These are phyloP conservation scores for Echium plantagineum DNA, from an alignment of 257 asterid genomes.

Conservation along the genomic window DNA sequence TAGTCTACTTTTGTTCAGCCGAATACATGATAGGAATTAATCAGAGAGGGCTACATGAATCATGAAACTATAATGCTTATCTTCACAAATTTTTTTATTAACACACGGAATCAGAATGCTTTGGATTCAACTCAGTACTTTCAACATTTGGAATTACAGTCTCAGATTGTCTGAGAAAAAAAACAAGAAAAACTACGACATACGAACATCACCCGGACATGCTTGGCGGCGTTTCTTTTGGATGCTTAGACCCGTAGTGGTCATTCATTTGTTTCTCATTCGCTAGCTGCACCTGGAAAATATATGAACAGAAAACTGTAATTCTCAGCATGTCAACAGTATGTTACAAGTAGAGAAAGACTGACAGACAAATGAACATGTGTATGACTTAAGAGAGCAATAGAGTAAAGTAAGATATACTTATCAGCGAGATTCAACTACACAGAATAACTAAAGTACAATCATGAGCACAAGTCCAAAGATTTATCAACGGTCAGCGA, in stretches of 20 bases:
- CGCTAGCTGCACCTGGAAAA: constrained; percentile 67
- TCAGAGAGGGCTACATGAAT: background rate
- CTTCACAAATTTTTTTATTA: constrained; percentile 11
- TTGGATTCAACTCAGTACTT: constrained; percentile 13
- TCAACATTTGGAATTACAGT: constrained; percentile 15
- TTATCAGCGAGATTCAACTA: background rate
- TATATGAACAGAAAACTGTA: background rate
- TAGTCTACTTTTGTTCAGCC: no score
- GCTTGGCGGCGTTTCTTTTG: constrained; percentile 80
- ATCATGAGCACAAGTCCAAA: no score
- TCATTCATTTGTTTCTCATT: constrained; percentile 77
- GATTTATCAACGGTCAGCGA: no score
- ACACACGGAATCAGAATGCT: constrained; percentile 14
- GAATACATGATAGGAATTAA: no score
- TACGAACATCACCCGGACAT: constrained; percentile 41
- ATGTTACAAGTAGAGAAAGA: background rate
- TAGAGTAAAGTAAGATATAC: background rate
- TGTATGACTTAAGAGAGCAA: background rate
- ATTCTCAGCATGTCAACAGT: no score
- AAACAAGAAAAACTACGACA: constrained; percentile 3
- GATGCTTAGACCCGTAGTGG: constrained; percentile 88
- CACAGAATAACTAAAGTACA: background rate
- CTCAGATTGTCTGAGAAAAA: constrained; percentile 10
- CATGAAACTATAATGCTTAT: background rate
- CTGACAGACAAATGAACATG: background rate